Evolutionary conservation across 768 basidiomycete species (phyloP).

Genomic region (Flagelloscypha sp.): DNA sequence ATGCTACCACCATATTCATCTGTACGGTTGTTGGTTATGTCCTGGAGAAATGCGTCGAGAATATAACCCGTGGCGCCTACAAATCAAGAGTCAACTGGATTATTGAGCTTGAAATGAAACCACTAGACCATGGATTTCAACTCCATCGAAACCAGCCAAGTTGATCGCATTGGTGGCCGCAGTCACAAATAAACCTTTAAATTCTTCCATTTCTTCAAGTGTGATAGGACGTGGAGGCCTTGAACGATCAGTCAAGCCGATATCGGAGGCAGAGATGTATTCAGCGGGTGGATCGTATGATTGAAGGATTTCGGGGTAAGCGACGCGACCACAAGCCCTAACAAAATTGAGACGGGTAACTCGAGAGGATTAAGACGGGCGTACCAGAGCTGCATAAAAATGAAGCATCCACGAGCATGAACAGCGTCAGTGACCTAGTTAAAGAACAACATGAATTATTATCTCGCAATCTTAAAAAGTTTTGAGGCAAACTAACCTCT

Average conservation of each 20-base stretch:
- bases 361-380: too few species aligned
- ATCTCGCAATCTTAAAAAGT: neutral
- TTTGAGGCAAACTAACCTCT: conserved; percentile 12
- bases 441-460: neutral
- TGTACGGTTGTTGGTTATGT: conserved; percentile 45
- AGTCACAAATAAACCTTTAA: conserved; percentile 27
- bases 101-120: too few species aligned
- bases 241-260: conserved; percentile 4
- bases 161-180: conserved; percentile 34
- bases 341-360: too few species aligned
- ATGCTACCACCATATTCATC: conserved; percentile 65
- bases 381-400: conserved; percentile 38
- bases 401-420: conserved; percentile 37
- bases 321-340: conserved; percentile 34
- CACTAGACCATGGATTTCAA: conserved; percentile 33
- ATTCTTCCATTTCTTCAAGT: conserved; percentile 28
- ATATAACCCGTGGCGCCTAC: conserved; percentile 42
- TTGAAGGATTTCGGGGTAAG: conserved; percentile 6
- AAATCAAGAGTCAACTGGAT: too few species aligned
- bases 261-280: conserved; percentile 15
- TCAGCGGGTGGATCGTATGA: conserved; percentile 13
- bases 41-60: conserved; percentile 56
- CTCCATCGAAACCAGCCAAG: conserved; percentile 47
- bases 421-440: conserved; percentile 36
- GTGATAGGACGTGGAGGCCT: conserved; percentile 23